These are phyloP conservation scores for Cytospora piceae DNA, from an alignment of 2,329 filamentous ascomycete genomes.

Conservation along the genomic window DNA sequence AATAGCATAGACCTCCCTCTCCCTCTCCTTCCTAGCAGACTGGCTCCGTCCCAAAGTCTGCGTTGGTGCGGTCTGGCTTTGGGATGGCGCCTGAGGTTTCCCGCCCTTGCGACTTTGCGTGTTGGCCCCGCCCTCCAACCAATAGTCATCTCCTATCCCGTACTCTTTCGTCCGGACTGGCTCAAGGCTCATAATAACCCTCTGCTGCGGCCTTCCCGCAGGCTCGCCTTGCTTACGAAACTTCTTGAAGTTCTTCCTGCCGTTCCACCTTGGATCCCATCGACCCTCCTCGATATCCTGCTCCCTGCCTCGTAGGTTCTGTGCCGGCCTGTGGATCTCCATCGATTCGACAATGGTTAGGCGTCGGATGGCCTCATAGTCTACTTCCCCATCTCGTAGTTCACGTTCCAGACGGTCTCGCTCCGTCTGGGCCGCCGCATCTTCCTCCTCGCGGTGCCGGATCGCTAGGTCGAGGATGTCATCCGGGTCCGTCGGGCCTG, in stretches of 20 bases:
- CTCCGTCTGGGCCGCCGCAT: conserved; percentile 62
- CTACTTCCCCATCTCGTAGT: conserved; percentile 63
- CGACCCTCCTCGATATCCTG: conserved; percentile 58
- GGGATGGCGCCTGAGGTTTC: conserved; percentile 31
- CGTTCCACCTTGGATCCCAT: conserved; percentile 92
- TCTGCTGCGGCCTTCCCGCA: conserved; percentile 36
- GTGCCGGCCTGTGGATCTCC: conserved; percentile 54
- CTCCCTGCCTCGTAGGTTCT: conserved; percentile 48
- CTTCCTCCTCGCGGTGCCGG: conserved; percentile 65
- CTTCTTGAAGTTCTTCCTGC: conserved; percentile 92
- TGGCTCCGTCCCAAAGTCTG: conserved; percentile 2
- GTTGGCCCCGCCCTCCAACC: conserved; percentile 58
- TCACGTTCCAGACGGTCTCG: conserved; percentile 53
- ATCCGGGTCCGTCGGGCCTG: conserved; percentile 39
- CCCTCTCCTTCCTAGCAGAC: conserved; percentile 2
- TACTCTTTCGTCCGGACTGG: conserved; percentile 73
- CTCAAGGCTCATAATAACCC: conserved; percentile 71
- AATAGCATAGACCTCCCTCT: conserved; percentile 35
- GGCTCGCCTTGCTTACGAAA: conserved; percentile 67
- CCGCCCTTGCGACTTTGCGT: conserved; percentile 40
- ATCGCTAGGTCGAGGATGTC: conserved; percentile 71
- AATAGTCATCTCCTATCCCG: conserved; percentile 77
- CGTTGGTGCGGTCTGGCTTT: conserved; percentile 9
- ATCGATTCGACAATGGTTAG: conserved; percentile 80
- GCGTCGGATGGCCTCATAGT: conserved; percentile 72